Percentiles rank a stretch among this genome's conserved stretches.
Conservation (phyloP, 495 filamentous ascomycete genomes). For the Aspergillus sparsus region DNA sequence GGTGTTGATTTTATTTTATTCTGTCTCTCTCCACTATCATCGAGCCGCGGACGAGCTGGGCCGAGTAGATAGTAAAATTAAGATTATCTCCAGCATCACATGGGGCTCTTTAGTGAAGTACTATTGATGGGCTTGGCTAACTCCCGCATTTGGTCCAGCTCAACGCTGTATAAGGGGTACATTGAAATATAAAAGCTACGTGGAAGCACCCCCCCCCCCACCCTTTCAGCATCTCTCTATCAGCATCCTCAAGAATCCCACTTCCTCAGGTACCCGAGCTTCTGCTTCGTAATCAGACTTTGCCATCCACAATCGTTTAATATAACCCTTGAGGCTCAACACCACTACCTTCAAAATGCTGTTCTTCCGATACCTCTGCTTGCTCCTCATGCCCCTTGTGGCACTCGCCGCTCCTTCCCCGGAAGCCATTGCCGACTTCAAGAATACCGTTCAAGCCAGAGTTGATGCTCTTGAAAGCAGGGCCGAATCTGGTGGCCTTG, state of each 20-base stretch:
- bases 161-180: too few species aligned
- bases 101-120: not conserved
- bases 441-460: not conserved
- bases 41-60: not conserved
- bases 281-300: not conserved
- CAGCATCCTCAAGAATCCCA: conserved; percentile 3
- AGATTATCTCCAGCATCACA: not conserved
- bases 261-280: not conserved
- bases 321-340: not conserved
- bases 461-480: not conserved
- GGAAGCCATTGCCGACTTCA: not conserved
- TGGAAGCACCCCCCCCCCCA: not conserved
- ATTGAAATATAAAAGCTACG: not conserved
- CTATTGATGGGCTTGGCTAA: too few species aligned
- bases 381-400: not conserved
- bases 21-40: not conserved
- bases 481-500: not conserved
- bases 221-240: not conserved
- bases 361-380: conserved; percentile 1
- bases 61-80: not conserved
- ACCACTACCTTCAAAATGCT: conserved; percentile 1
- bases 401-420: not conserved
- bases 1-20: not conserved
- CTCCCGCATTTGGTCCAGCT: too few species aligned
- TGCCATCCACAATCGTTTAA: not conserved